A percentile compares a stretch with the other conserved stretches of the same genome.
phyloP scores from a whole-genome alignment of 768 basidiomycete genomes.

The Suillus ampliporus region DNA sequence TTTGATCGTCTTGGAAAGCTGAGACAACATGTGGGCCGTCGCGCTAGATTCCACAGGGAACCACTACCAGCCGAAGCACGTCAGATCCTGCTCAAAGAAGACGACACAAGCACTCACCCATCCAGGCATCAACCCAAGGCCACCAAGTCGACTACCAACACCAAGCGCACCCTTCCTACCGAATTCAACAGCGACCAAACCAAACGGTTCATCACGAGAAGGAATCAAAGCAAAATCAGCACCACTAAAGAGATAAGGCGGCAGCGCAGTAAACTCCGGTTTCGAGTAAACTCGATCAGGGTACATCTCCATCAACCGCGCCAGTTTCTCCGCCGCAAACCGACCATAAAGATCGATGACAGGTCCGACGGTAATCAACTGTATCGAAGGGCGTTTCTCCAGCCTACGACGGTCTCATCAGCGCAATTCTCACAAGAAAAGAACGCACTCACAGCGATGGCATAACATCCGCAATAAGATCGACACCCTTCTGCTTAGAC shows the following conservation, averaged over 20 bases:
- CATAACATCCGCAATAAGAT: conserved; percentile 96
- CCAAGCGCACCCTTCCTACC: conserved; percentile 96
- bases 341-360: conserved; percentile 96
- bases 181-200: conserved; percentile 95
- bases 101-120: conserved; percentile 65
- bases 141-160: conserved; percentile 92
- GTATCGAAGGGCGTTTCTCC: conserved; percentile 85
- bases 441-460: conserved; percentile 69
- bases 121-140: conserved; percentile 96
- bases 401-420: conserved; percentile 49
- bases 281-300: conserved; percentile 95
- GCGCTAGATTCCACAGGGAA: conserved; percentile 95
- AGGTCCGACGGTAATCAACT: conserved; percentile 88
- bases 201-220: conserved; percentile 95
- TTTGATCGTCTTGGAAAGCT: conserved; percentile 93
- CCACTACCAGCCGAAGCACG: conserved; percentile 60
- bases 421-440: too few relatives aligned
- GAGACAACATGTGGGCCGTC: conserved; percentile 93
- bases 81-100: conserved; percentile 4
- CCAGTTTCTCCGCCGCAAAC: conserved; percentile 93
- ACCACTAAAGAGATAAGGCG: conserved; percentile 92
- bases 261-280: conserved; percentile 93
- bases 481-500: conserved; percentile 99
- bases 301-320: conserved; percentile 92
- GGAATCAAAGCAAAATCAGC: conserved; percentile 96